Base-by-base conservation (phyloP, 495 filamentous ascomycete species). In the Astrocystis sublimbata region DNA sequence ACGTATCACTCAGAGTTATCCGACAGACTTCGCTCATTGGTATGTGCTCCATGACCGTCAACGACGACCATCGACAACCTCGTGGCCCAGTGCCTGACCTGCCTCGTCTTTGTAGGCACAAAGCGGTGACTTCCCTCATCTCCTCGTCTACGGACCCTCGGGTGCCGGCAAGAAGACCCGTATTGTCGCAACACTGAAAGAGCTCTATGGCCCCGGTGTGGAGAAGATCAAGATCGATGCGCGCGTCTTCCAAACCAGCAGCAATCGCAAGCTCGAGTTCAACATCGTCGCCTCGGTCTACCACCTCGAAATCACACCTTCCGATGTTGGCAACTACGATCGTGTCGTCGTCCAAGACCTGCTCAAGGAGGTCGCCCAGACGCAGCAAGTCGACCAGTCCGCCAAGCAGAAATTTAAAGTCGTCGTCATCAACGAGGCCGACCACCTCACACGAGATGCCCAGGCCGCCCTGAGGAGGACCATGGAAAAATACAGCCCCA, bases 401-500 rank as follows among this genome's bases (percentile, higher is more conserved):
- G 94, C 96, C 28, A 89, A 86, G 71, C 94, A 98, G 72, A 83
- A 86, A 45, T 98, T 98, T 80, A 98, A 98, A 78, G 92, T 98
- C 12, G 96, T 98, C 2, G 92, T 98, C 36, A 97, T 98, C 80
- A 98, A 98, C 69, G 94, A 98, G 78, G 94, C 94, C n/a, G 96
- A 98, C 68, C 89, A 96, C 68, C 79, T 98, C 49, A 96, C 89
- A 0, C 78, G 94, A 42, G 94, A 98, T 83, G 94, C 94, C 6
- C 94, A 98, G 76, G 96, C 96, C 1, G 94, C 94, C 52, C 80
- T 98, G 71, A 85, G 94, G 71, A 82, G 94, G 58, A 98, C 94
- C 0, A 98, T 98, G 94, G 94, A 98, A 79, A 98, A 98, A 80
- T 98, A 98, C 77, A 92, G 88, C 64, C 93, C 94, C 21, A 98